Base-by-base conservation (phyloP, 805 yeast genomes). In the Nakazawaea siamensis region DNA sequence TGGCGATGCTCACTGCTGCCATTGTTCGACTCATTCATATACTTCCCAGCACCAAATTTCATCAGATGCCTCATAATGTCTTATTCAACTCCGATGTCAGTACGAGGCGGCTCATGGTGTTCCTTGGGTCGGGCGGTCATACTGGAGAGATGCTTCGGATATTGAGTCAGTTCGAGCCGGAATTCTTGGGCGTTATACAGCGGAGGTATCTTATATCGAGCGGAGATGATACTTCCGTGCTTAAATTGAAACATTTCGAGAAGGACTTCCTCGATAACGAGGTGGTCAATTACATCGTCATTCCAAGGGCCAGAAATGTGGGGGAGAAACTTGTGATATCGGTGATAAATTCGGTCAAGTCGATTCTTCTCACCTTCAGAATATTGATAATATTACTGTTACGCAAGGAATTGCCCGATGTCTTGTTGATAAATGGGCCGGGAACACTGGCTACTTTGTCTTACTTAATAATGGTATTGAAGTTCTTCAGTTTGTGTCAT, bases 71-170 rank as follows among this genome's bases (percentile, higher is more conserved):
- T 4, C 23, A 24, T 32, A 29, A 27, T 11, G 26, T 18, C 12
- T 5, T 24, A 3, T 10, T 25, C 5, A 13, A 30, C 4, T 17
- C 14, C 13, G 24, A 31, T 14, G 24, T 26, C 6, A 16, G 27
- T 18, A 13, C 27, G 5, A 29, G 50, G 4, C 56, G 55, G 28
- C 39, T 73, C 17, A 67, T 82, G 70, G 61, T 82, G 1, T 65
- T 86, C n/a, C 58, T 90, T 9, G 97, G 97, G 0, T 86, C 96
- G 0, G 98, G 98, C 2, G 97, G 97, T 2, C 97, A 87, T 49
- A 87, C 97, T 0, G 97, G 96, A 1, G 97, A 90, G 54, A 85
- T 90, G 94, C 54, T 88, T n/a, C 62, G 88, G 18, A 62, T 90
- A 13, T 52, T 85, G 8, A 41, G 50, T 4, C 62, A 63, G 25